Evolutionary conservation across 2,329 filamentous ascomycete genomes (phyloP).

Genomic region (Lachnellula occidentalis): DNA sequence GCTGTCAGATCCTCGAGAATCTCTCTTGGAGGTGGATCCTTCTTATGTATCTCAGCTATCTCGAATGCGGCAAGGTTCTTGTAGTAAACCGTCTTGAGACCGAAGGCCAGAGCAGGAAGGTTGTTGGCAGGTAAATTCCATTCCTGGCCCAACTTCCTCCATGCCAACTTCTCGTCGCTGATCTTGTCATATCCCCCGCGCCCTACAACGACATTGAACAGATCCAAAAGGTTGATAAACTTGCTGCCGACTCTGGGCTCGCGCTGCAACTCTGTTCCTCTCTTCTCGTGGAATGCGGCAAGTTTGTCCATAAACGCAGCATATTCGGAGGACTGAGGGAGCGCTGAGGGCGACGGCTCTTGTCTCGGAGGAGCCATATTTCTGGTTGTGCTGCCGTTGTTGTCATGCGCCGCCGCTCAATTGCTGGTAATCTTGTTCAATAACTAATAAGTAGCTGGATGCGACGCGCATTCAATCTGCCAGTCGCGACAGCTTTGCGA

Average conservation of each 20-base stretch:
- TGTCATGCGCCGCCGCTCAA: slow-evolving; percentile 1
- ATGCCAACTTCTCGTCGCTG: slow-evolving; percentile 77
- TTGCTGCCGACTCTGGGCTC: slow-evolving; percentile 76
- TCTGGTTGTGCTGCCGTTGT: neutral
- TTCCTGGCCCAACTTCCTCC: slow-evolving; percentile 70
- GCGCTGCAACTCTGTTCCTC: slow-evolving; percentile 72
- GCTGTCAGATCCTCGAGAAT: slow-evolving; percentile 75
- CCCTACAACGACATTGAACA: slow-evolving; percentile 71
- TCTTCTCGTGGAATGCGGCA: slow-evolving; percentile 67
- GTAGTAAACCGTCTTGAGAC: slow-evolving; percentile 83
- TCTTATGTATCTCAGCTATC: slow-evolving; percentile 69
- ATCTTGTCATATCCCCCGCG: slow-evolving; percentile 84
- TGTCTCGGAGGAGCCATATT: slow-evolving; percentile 25
- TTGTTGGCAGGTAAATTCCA: slow-evolving; percentile 71
- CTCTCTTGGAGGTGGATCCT: slow-evolving; percentile 80
- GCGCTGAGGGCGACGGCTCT: slow-evolving; percentile 12
- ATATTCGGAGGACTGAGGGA: slow-evolving; percentile 58
- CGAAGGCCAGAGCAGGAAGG: slow-evolving; percentile 77
- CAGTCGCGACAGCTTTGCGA: neutral
- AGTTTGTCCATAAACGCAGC: slow-evolving; percentile 72
- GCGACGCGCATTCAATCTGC: neutral
- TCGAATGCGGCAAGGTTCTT: slow-evolving; percentile 85
- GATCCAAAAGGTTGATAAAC: slow-evolving; percentile 69
- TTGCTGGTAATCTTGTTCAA: neutral
- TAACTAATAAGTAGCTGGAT: too few relatives aligned